Percentiles rank a stretch among this genome's conserved stretches.
Evolutionary conservation across 2,329 filamentous ascomycete species (phyloP).

Genomic region (Apiospora koreana): DNA sequence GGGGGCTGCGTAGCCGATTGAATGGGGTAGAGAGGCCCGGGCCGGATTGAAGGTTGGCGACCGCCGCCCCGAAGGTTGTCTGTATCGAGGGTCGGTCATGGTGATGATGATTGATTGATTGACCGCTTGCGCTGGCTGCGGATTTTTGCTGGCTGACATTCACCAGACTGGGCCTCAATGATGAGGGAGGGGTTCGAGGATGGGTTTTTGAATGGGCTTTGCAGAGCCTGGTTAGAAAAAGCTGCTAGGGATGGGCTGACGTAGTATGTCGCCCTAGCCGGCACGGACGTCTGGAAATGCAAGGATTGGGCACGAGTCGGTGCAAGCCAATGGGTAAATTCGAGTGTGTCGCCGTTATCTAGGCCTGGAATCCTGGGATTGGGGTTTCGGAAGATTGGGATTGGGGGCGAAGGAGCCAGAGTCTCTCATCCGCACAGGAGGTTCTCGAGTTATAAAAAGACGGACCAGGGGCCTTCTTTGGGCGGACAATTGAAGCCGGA

Average conservation of each 20-base stretch:
- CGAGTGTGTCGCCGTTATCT: slow-evolving; percentile 3
- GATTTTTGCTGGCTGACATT: neutral
- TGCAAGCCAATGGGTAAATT: neutral
- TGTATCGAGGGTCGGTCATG: slow-evolving; percentile 52
- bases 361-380: neutral
- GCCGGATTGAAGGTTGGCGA: slow-evolving; percentile 51
- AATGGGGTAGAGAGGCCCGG: slow-evolving; percentile 54
- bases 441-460: neutral
- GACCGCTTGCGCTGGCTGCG: neutral
- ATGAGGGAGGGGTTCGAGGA: neutral
- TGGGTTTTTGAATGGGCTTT: slow-evolving; percentile 4
- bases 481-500: neutral
- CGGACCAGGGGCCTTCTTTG: neutral
- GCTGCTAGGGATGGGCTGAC: slow-evolving; percentile 7
- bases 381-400: neutral
- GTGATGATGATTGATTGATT: slow-evolving; percentile 17
- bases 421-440: neutral
- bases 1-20: slow-evolving; percentile 45
- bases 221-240: neutral
- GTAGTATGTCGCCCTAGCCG: slow-evolving; percentile 2
- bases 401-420: slow-evolving; percentile 3
- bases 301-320: neutral
- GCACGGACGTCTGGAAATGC: neutral
- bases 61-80: slow-evolving; percentile 41
- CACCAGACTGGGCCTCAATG: neutral